A percentile compares a stretch with the other conserved stretches of the same genome.
These are phyloP conservation scores for Apiospora arundinis DNA, from an alignment of 2,329 filamentous ascomycete species.

Conservation along the genomic window DNA sequence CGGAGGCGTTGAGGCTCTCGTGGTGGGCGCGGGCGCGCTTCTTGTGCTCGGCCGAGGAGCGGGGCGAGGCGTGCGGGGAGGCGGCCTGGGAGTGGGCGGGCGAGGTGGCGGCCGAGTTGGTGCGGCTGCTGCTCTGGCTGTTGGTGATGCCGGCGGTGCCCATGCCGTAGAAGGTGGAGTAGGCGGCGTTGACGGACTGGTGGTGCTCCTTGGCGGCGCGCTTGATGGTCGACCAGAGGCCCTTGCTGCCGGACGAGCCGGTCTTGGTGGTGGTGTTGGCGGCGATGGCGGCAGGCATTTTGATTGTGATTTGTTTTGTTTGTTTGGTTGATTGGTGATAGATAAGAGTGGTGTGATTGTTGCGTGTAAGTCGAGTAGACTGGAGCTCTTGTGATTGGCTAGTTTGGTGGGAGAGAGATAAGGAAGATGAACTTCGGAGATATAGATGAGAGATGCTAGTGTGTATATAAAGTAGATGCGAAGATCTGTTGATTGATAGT, in stretches of 20 bases:
- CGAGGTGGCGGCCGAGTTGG: conserved; percentile 10
- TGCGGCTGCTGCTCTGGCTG: neutral
- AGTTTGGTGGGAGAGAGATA: neutral
- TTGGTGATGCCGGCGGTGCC: conserved; percentile 5
- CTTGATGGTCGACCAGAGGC: conserved; percentile 24
- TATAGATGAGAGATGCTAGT: conserved; percentile 13
- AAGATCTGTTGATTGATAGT: neutral
- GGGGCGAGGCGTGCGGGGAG: neutral
- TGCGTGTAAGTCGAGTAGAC: neutral
- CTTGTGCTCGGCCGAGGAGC: conserved; percentile 13
- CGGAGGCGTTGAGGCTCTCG: conserved; percentile 21
- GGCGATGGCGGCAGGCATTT: conserved; percentile 3
- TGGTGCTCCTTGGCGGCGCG: conserved; percentile 27
- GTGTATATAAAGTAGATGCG: neutral
- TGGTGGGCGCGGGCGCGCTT: conserved; percentile 24
- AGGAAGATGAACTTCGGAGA: conserved; percentile 17
- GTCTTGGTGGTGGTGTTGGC: neutral
- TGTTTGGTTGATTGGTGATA: neutral
- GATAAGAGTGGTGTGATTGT: conserved; percentile 10
- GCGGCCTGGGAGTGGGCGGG: conserved; percentile 7
- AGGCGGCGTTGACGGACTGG: conserved; percentile 25
- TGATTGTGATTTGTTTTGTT: conserved; percentile 9
- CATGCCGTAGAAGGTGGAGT: conserved; percentile 24
- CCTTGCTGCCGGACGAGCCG: neutral
- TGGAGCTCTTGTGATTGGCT: neutral